Evolutionary conservation across 352 stramenopile species (phyloP), one percentile per base, ranked within the genome.

Genomic region (Albugo laibachii): DNA sequence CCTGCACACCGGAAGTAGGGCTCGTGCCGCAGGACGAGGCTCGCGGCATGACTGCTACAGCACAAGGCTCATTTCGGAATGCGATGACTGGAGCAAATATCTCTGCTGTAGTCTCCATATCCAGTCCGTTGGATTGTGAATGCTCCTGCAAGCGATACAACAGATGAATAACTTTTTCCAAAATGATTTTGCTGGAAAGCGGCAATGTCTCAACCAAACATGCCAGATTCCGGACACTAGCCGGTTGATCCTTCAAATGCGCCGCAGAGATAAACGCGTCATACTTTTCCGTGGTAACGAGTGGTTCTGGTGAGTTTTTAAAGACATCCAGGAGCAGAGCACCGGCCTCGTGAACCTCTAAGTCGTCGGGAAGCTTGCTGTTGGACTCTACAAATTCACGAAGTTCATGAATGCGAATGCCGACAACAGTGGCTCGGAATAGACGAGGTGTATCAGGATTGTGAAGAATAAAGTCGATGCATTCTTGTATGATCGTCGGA

Each of bases 281-380:
- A 40, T 87, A 85, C 42, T 81, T 81, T 3, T 89, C 74, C 11
- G 67, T 65, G 0, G 77, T 85, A 21, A 89, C 55, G 43, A 89
- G 52, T 1, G 77, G 64, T 46, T 89, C 71, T 0, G 74, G 77
- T 2, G 87, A 53, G 42, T 83, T 74, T 45, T 76, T 80, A 36
- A 87, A 62, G 43, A 87, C 86, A 52, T 89, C 74, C 35, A 89
- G 51, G 5, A 89, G 59, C 43, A 89, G 42, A 10, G 77, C 74
- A 27, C 63, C 71, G 16, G 74, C 74, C 19, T 65, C 73, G 41
- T 79, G 72, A 0, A 66, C 65, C 37, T 86, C 71, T 16, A 83
- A 37, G 42, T 86, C 64, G 44, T 56, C 49, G 4, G 77, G 77
- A 18, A 87, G 44, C 0, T 58, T 60, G 12, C 74, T 70, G 19